These are phyloP conservation scores for Pythium brassicae DNA, from an alignment of 352 stramenopile genomes.

Conservation along the genomic window DNA sequence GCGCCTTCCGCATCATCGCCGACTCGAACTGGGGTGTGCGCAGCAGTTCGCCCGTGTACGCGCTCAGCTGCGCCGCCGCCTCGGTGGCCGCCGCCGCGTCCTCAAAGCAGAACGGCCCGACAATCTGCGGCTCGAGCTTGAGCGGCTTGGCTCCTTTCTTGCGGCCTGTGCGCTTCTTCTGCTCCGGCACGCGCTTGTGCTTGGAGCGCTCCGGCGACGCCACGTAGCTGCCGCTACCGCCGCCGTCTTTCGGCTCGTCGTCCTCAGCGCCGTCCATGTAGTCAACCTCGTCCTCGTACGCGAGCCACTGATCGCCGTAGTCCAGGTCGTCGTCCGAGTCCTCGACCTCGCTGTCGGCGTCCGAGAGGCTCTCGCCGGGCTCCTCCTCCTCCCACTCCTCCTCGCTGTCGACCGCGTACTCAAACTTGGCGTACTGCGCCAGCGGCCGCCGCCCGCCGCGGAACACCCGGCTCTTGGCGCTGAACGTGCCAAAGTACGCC, in stretches of 20 bases:
- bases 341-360: slow-evolving; percentile 61
- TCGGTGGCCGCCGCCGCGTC: background rate
- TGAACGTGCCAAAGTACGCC: slow-evolving; percentile 80
- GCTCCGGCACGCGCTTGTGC: slow-evolving; percentile 45
- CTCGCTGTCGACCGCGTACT: slow-evolving; percentile 82
- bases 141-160: slow-evolving; percentile 60
- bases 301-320: slow-evolving; percentile 82
- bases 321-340: slow-evolving; percentile 79
- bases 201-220: slow-evolving; percentile 27
- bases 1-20: slow-evolving; percentile 36
- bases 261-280: slow-evolving; percentile 55
- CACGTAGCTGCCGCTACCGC: slow-evolving; percentile 14
- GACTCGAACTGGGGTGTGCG: slow-evolving; percentile 40
- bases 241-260: slow-evolving; percentile 14
- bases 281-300: slow-evolving; percentile 86
- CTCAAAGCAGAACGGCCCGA: slow-evolving; percentile 42
- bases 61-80: slow-evolving; percentile 12
- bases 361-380: slow-evolving; percentile 76
- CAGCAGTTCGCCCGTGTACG: slow-evolving; percentile 24
- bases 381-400: slow-evolving; percentile 89
- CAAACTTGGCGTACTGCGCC: slow-evolving; percentile 52
- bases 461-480: slow-evolving; percentile 43
- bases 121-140: slow-evolving; percentile 60
- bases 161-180: slow-evolving; percentile 36
- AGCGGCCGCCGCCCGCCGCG: slow-evolving; percentile 62